Conservation (phyloP, 1,139 yeast species). For the Debaryomyces sp. region DNA sequence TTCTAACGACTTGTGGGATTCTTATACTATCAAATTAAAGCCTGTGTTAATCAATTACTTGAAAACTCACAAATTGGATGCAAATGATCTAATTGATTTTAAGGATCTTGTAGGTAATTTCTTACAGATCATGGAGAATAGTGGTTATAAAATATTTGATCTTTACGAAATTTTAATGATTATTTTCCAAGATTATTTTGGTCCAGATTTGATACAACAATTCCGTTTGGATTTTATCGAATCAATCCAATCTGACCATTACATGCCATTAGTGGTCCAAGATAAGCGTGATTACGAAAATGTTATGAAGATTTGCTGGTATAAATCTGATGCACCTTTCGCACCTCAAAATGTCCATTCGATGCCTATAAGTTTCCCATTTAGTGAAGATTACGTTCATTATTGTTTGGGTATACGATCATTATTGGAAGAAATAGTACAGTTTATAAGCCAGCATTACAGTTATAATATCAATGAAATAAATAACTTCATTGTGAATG, state of each 20-base stretch:
- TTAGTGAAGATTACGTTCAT: slow-evolving; percentile 85
- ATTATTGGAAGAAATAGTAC: slow-evolving; percentile 61
- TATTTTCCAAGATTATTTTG: slow-evolving; percentile 61
- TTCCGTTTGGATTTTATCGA: slow-evolving; percentile 65
- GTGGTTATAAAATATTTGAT: slow-evolving; percentile 61
- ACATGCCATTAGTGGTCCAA: slow-evolving; percentile 80
- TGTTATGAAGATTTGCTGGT: slow-evolving; percentile 71
- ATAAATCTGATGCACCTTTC: slow-evolving; percentile 53
- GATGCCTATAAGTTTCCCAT: slow-evolving; percentile 80
- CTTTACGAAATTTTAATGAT: slow-evolving; percentile 65
- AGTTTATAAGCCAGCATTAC: slow-evolving; percentile 70
- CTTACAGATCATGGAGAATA: slow-evolving; percentile 75
- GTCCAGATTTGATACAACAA: slow-evolving; percentile 54
- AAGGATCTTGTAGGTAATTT: slow-evolving; percentile 71
- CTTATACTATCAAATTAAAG: slow-evolving; percentile 58
- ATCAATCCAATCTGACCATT: slow-evolving; percentile 77
- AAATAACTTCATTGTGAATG: slow-evolving; percentile 52
- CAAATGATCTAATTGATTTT: slow-evolving; percentile 38
- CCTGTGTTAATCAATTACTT: slow-evolving; percentile 52
- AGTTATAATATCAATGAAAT: slow-evolving; percentile 48
- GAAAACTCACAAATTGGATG: slow-evolving; percentile 30
- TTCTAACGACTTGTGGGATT: slow-evolving; percentile 79
- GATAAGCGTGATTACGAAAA: slow-evolving; percentile 62
- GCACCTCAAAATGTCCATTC: slow-evolving; percentile 36
- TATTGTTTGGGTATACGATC: slow-evolving; percentile 76